Evolutionary conservation across 2,329 filamentous ascomycete genomes (phyloP).

Genomic region (Fusarium nodosum): DNA sequence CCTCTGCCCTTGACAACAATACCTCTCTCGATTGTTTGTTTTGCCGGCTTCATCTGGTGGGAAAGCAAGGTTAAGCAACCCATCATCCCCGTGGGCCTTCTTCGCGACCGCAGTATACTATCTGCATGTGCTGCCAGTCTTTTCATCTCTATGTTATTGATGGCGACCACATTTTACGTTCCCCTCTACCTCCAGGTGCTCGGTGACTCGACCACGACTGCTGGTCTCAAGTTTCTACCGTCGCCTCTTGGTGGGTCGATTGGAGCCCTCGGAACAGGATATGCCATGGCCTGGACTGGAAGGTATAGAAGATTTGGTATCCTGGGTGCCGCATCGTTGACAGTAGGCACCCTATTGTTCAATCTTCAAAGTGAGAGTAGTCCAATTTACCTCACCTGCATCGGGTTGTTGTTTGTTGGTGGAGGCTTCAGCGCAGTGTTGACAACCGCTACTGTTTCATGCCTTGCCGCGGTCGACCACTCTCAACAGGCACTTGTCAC

Average conservation of each 20-base stretch:
- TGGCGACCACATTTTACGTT: slow-evolving; percentile 66
- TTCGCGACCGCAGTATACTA: slow-evolving; percentile 77
- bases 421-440: slow-evolving; percentile 80
- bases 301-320: slow-evolving; percentile 63
- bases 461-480: slow-evolving; percentile 19
- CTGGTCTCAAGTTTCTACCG: slow-evolving; percentile 77
- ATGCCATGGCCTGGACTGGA: slow-evolving; percentile 80
- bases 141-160: slow-evolving; percentile 78
- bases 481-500: slow-evolving; percentile 22
- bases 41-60: slow-evolving; percentile 74
- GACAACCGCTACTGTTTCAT: slow-evolving; percentile 15
- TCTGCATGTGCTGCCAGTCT: slow-evolving; percentile 79
- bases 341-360: slow-evolving; percentile 54
- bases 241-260: slow-evolving; percentile 73
- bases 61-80: slow-evolving; percentile 75
- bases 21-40: slow-evolving; percentile 69
- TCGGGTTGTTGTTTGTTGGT: slow-evolving; percentile 66
- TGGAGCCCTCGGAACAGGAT: slow-evolving; percentile 73
- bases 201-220: slow-evolving; percentile 73
- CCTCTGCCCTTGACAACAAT: slow-evolving; percentile 75
- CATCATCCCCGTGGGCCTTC: slow-evolving; percentile 79
- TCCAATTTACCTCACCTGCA: slow-evolving; percentile 1
- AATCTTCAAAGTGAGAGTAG: not conserved
- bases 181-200: slow-evolving; percentile 82
- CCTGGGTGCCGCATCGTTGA: slow-evolving; percentile 54